Evolutionary conservation across 75 land plant genomes (phyloP), one percentile per base, ranked within the genome.

Genomic region (Picea sitchensis): DNA sequence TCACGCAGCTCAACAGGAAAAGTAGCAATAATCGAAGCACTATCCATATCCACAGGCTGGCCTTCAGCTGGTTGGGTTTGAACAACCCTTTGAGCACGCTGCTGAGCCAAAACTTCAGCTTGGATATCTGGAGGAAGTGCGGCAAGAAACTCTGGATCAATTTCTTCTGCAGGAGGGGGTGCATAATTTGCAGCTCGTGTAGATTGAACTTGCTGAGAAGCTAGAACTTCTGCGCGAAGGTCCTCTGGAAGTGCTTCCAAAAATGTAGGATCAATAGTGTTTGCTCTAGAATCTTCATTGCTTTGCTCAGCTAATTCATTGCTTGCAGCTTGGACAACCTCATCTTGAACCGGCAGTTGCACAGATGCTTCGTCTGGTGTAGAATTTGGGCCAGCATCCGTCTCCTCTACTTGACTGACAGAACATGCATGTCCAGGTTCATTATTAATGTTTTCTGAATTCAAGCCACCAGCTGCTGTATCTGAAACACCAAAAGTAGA

Each of bases 61-160:
- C 98, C 96, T 85, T 93, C 94, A n/a, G 92, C 78, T 69, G 90
- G 86, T 32, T 93, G 92, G 30, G 84, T 77, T 72, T 83, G 92
- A 2, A 77, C 76, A 32, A 83, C 64, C 65, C 99, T 88, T 80
- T 98, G 99, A 8, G 92, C 96, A 72, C 86, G 83, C 77, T 98
- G 99, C 78, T 95, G 98, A 11, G 96, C 98, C 47, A 98, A 81
- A 62, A 98, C 99, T 88, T 98, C 99, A 44, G 94, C 96, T 79
- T 92, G 98, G 58, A 98, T 95, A 75, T 98, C 99, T 17, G 96
- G 99, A 51, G 99, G 99, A 75, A 98, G 91, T 38, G 99, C 99
- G 41, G 99, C 99, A 61, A 98, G 80, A 82, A 98, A 98, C 78
- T 98, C 99, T 12, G 99, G 98, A 85, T 98, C 99, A 80, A 98